Percentiles rank a stretch among this genome's conserved stretches.
Evolutionary conservation across 2,329 filamentous ascomycete species (phyloP).

Genomic region (Neofusicoccum sp.): DNA sequence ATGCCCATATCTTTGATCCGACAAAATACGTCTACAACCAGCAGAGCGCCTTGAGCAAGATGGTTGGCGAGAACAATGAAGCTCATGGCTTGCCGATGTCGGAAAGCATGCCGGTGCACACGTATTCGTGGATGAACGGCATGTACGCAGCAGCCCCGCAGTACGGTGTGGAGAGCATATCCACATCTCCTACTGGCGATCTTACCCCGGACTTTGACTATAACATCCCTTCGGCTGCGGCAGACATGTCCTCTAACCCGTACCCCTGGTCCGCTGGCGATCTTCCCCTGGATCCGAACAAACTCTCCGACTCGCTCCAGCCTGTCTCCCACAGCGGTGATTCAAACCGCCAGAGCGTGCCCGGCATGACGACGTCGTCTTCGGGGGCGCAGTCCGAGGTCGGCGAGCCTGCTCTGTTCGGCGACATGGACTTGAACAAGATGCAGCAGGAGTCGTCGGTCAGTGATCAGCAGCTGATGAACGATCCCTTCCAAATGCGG

Average conservation of each 20-base stretch:
- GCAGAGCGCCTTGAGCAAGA: slow-evolving; percentile 31
- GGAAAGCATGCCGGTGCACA: slow-evolving; percentile 37
- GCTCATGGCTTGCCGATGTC: slow-evolving; percentile 25
- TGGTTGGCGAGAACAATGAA: slow-evolving; percentile 29
- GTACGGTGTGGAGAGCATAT: slow-evolving; percentile 39
- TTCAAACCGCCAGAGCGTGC: slow-evolving; percentile 40
- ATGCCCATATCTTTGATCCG: slow-evolving; percentile 24
- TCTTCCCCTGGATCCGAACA: slow-evolving; percentile 43
- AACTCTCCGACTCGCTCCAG: slow-evolving; percentile 39
- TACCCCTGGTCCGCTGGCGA: slow-evolving; percentile 44
- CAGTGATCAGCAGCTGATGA: slow-evolving; percentile 40
- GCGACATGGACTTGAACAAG: slow-evolving; percentile 37
- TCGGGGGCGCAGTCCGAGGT: slow-evolving; percentile 44
- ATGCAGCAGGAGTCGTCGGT: slow-evolving; percentile 32
- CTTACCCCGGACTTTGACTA: slow-evolving; percentile 39
- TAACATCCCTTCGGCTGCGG: slow-evolving; percentile 37
- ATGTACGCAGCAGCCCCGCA: slow-evolving; percentile 31
- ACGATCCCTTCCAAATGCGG: slow-evolving; percentile 28
- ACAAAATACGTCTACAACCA: slow-evolving; percentile 34
- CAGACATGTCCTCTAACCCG: slow-evolving; percentile 16
- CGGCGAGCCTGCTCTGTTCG: slow-evolving; percentile 37
- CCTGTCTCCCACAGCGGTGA: slow-evolving; percentile 45
- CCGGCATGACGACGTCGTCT: slow-evolving; percentile 43
- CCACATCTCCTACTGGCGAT: slow-evolving; percentile 43
- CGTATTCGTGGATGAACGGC: slow-evolving; percentile 26